Base-by-base conservation (phyloP, 129 eudicot species). In the Dittrichia graveolens region DNA sequence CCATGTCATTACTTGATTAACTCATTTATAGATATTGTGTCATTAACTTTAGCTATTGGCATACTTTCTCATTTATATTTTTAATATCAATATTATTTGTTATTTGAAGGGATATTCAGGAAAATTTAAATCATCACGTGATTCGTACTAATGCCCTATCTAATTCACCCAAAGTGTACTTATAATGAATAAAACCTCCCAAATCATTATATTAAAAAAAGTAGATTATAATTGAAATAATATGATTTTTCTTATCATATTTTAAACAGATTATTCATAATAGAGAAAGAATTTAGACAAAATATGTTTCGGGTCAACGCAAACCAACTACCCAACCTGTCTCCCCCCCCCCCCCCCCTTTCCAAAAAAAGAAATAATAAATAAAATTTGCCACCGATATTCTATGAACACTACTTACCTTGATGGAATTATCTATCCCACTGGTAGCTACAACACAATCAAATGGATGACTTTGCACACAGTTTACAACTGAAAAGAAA, bases 361-460 rank as follows among this genome's bases (percentile, higher is more conserved):
- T n/a, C n/a, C n/a, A 24, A 24, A 24, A 24, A 24, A 24, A 2
- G 31, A 24, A 24, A 24, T 24, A 0, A 0, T 24, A n/a, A n/a
- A n/a, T n/a, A n/a, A n/a, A 48, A 13, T 67, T 14, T 67, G 37
- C 9, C 43, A 48, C 61, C 9, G 35, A 35, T 0, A n/a, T 34
- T 65, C 6, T 34, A 31, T 35, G 16, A 37, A 47, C 38, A 38
- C 62, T 58, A 41, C 74, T 71, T 63, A 90, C 99, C 97, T 95
- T 95, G 74, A 95, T 86, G 73, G 96, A 90, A 81, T 58, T 88
- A 78, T 95, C 99, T 49, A 95, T 90, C 57, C 99, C 99, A 67
- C 99, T 95, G n/a, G 99, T 95, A 47, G 99, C 99, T 53, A 95
- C 82, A 49, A 80, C 87, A 50, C 86, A 79, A 67, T 95, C 99